These are phyloP conservation scores for Nepenthes alata DNA, from an alignment of 179 eudicot species.

Conservation along the genomic window DNA sequence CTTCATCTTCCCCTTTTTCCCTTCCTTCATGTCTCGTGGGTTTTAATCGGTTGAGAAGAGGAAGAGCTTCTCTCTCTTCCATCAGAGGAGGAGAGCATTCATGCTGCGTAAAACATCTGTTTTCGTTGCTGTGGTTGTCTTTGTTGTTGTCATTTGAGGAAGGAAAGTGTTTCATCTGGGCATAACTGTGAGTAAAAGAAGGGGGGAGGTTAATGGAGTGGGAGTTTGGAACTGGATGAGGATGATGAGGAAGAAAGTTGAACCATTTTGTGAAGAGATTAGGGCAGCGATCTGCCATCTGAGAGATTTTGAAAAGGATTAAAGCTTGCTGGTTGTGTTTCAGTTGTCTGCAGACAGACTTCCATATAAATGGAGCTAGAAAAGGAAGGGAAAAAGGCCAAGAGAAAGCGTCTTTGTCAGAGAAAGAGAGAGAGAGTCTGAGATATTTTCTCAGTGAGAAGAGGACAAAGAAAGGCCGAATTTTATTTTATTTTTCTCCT, in stretches of 20 bases:
- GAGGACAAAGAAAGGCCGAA: too few species aligned
- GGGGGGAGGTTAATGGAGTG: neutral
- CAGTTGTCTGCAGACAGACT: neutral
- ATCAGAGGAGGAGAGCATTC: slow-evolving; percentile 6
- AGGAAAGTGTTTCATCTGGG: too few species aligned
- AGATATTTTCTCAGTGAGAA: too few species aligned
- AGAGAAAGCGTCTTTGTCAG: too few species aligned
- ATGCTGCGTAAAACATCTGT: slow-evolving; percentile 15
- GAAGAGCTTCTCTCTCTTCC: slow-evolving; percentile 29
- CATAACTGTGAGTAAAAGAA: neutral
- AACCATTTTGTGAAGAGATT: slow-evolving; percentile 21
- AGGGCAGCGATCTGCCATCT: slow-evolving; percentile 21
- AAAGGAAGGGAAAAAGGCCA: neutral
- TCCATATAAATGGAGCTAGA: neutral
- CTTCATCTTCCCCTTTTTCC: neutral
- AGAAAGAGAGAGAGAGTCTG: neutral
- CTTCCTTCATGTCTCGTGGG: slow-evolving; percentile 6
- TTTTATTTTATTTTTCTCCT: too few species aligned
- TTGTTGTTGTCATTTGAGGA: slow-evolving; percentile 1
- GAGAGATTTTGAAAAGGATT: neutral
- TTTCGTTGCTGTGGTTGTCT: slow-evolving; percentile 11
- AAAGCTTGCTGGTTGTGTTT: neutral
- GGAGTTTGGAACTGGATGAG: slow-evolving; percentile 9
- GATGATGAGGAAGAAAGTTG: slow-evolving; percentile 22
- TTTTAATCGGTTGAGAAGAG: slow-evolving; percentile 30